Base-by-base conservation (phyloP, 495 filamentous ascomycete genomes). In the Penicillium herquei region DNA sequence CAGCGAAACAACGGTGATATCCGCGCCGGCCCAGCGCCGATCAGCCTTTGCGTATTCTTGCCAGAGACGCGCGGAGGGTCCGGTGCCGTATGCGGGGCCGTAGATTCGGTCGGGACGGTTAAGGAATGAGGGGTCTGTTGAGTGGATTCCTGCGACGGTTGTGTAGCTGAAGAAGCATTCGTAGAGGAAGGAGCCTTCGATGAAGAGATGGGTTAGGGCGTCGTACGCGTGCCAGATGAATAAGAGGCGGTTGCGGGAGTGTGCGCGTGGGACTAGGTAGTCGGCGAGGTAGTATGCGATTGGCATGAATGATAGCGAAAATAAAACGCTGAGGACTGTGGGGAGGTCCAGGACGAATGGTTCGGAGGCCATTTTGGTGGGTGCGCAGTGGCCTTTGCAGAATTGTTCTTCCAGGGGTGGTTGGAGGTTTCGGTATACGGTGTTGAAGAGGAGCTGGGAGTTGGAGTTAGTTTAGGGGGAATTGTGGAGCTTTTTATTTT, bases 171-270 rank as follows among this genome's bases (percentile, higher is more conserved):
- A 89, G 80, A 97, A 91, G 73, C 89, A 96, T 73, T 96, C 86
- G 78, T 90, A 96, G 45, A 96, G 85, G 74, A 89, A 98, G 51
- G 87, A 87, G 39, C 89, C 91, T 73, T 98, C 93, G 71, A 96
- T 86, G 62, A 88, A 76, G 71, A 92, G 76, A 78, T 97, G 93
- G 62, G 91, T 91, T 16, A 98, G 83, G 44, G 87, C 86, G 71
- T 96, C 91, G 76, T 96, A 96, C 58, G 85, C 78, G 79, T 96
- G 92, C 93, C 93, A 98, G 77, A 92, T 84, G 80, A 95, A 96
- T 57, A 98, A 84, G 63, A 87, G 65, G 57, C 91, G 89, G 51
- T 75, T 63, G 48, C 72, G 72, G 7, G 66, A 62, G 17, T 82
- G 72, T n/a, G 59, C 73, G 58, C 61, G 65, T 16, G 79, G 81